A percentile compares a stretch with the other conserved stretches of the same genome.
Conservation (phyloP, 805 yeast genomes). For the Kluyveromyces wickerhamii region DNA sequence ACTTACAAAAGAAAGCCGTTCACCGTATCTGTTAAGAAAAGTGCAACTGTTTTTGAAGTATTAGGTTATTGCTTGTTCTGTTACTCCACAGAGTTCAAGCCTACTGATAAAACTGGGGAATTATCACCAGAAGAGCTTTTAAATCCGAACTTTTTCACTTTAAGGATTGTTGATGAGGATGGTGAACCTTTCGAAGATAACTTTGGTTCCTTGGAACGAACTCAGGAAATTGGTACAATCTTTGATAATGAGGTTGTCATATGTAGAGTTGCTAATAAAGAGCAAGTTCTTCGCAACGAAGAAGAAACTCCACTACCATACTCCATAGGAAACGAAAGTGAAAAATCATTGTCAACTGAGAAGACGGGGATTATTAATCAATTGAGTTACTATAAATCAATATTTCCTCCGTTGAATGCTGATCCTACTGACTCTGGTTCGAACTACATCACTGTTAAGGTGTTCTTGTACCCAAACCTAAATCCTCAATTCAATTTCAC, state of each 20-base stretch:
- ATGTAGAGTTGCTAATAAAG: slow-evolving; percentile 44
- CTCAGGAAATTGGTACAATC: slow-evolving; percentile 56
- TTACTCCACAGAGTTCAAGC: slow-evolving; percentile 18
- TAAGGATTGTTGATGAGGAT: slow-evolving; percentile 85
- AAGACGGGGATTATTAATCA: slow-evolving; percentile 21
- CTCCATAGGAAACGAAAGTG: slow-evolving; percentile 12
- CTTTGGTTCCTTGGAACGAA: slow-evolving; percentile 78
- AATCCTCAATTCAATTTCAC: slow-evolving; percentile 25
- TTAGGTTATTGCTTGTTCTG: slow-evolving; percentile 25
- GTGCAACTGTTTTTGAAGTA: slow-evolving; percentile 27
- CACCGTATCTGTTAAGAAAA: slow-evolving; percentile 21
- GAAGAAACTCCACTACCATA: slow-evolving; percentile 46
- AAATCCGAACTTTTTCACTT: slow-evolving; percentile 26
- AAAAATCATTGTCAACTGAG: slow-evolving; percentile 5
- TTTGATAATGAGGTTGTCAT: slow-evolving; percentile 79
- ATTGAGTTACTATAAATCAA: slow-evolving; percentile 32
- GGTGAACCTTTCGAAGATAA: slow-evolving; percentile 86
- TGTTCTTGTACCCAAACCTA: slow-evolving; percentile 29
- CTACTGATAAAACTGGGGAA: slow-evolving; percentile 16
- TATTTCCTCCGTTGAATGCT: slow-evolving; percentile 21
- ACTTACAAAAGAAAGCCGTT: slow-evolving; percentile 20
- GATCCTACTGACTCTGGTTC: slow-evolving; percentile 11
- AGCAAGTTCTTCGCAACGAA: slow-evolving; percentile 42
- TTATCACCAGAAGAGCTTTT: slow-evolving; percentile 12
- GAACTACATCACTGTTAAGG: slow-evolving; percentile 22